Conservation (phyloP, 768 basidiomycete species). For the Daedaleopsis nitida region DNA sequence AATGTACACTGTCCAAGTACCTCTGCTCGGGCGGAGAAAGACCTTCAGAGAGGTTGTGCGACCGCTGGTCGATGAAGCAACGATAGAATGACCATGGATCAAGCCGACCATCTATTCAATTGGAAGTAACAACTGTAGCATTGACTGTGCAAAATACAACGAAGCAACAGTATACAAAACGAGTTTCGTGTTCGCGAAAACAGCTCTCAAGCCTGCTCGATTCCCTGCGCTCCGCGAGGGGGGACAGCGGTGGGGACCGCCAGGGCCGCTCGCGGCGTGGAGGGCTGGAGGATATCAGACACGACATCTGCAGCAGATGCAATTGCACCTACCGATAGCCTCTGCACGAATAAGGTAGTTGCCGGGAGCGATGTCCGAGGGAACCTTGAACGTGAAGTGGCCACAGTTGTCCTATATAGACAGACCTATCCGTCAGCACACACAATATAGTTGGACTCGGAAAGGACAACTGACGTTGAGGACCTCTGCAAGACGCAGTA, state of each 20-base stretch:
- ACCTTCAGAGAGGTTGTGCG: no score
- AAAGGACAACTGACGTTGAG: slow-evolving; percentile 33
- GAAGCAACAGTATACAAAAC: no score
- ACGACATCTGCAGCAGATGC: neutral
- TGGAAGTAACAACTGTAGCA: no score
- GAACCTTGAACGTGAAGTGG: slow-evolving; percentile 53
- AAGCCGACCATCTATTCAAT: no score
- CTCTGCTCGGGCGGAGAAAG: no score
- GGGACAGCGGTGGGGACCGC: slow-evolving; percentile 41
- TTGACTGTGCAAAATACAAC: no score
- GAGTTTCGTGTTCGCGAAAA: no score
- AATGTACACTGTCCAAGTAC: no score
- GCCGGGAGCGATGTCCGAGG: slow-evolving; percentile 42
- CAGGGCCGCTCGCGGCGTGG: slow-evolving; percentile 49
- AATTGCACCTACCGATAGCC: slow-evolving; percentile 41
- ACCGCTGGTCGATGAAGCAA: no score
- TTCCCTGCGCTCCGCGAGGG: slow-evolving; percentile 13
- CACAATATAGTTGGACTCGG: neutral
- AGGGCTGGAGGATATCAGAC: slow-evolving; percentile 33
- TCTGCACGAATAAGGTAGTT: slow-evolving; percentile 53
- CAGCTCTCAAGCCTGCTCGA: slow-evolving; percentile 13
- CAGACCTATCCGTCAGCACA: neutral
- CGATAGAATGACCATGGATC: no score
- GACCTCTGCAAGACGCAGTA: slow-evolving; percentile 26
- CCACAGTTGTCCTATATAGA: slow-evolving; percentile 49